phyloP scores from a whole-genome alignment of 2,329 filamentous ascomycete genomes.

The Cladophialophora carrionii region DNA sequence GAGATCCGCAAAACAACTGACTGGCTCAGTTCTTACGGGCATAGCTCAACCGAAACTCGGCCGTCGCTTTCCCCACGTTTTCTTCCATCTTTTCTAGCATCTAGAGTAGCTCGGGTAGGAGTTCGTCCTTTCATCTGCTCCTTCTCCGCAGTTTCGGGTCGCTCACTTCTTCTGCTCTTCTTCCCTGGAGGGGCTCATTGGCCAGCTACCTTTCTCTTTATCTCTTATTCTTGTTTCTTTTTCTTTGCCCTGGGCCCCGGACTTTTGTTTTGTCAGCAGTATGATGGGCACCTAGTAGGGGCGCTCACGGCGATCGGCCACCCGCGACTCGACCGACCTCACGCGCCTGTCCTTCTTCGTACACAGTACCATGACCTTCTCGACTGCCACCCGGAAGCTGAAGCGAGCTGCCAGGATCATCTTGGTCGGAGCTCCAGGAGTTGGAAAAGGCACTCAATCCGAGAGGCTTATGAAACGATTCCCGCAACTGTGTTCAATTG shows the following conservation, averaged over 20 bases:
- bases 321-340: background rate
- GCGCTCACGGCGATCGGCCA: slow-evolving; percentile 10
- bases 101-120: background rate
- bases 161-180: background rate
- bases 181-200: background rate
- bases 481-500: slow-evolving; percentile 86
- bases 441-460: slow-evolving; percentile 95
- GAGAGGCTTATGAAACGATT: slow-evolving; percentile 84
- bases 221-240: background rate
- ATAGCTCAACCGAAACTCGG: slow-evolving; percentile 1
- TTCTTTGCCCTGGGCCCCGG: background rate
- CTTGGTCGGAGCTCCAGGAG: slow-evolving; percentile 91
- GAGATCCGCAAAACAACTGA: background rate
- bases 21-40: slow-evolving; percentile 16
- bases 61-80: slow-evolving; percentile 11
- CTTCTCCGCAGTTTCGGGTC: slow-evolving; percentile 9
- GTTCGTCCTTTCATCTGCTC: slow-evolving; percentile 1
- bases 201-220: background rate
- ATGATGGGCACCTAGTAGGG: slow-evolving; percentile 26
- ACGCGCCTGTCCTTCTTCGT: slow-evolving; percentile 5
- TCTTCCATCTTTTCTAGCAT: slow-evolving; percentile 7
- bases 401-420: slow-evolving; percentile 87
- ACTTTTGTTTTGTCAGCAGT: slow-evolving; percentile 5
- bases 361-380: slow-evolving; percentile 28
- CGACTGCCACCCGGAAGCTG: slow-evolving; percentile 57